phyloP scores from a whole-genome alignment of 2,329 filamentous ascomycete genomes.

The Fusarium burgessii region DNA sequence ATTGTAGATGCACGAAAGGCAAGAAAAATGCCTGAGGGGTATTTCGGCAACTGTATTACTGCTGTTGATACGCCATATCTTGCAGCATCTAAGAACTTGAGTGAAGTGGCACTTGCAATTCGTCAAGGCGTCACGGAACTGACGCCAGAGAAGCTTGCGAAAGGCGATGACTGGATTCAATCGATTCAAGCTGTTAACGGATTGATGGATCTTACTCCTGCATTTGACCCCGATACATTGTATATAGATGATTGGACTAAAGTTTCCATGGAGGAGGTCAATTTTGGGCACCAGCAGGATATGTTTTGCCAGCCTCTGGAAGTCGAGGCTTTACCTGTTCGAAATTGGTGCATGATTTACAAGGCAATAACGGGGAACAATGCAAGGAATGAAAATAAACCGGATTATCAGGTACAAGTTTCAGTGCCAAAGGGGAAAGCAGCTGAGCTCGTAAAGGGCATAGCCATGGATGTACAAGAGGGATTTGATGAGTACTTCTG shows the following conservation, averaged over 20 bases:
- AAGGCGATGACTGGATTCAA: background rate
- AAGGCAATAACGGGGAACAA: background rate
- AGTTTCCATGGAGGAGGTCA: background rate
- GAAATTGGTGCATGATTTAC: background rate
- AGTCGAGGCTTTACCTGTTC: background rate
- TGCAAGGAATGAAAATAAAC: accelerated
- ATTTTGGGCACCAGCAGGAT: background rate
- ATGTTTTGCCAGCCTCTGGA: background rate
- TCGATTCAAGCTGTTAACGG: background rate
- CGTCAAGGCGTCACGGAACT: background rate
- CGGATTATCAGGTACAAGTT: background rate
- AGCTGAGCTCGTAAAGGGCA: background rate
- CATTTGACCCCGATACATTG: background rate
- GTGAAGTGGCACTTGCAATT: background rate
- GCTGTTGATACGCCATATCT: background rate
- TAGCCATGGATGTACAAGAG: background rate
- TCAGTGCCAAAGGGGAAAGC: background rate
- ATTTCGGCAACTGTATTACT: background rate
- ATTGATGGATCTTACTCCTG: background rate
- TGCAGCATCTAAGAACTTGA: background rate
- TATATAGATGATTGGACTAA: background rate
- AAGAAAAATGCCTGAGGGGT: background rate
- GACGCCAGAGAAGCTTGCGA: background rate
- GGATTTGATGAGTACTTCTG: background rate
- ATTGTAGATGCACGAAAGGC: background rate